A percentile compares a stretch with the other conserved stretches of the same genome.
These are phyloP conservation scores for Suillus weaverae DNA, from an alignment of 768 basidiomycete species.

Conservation along the genomic window DNA sequence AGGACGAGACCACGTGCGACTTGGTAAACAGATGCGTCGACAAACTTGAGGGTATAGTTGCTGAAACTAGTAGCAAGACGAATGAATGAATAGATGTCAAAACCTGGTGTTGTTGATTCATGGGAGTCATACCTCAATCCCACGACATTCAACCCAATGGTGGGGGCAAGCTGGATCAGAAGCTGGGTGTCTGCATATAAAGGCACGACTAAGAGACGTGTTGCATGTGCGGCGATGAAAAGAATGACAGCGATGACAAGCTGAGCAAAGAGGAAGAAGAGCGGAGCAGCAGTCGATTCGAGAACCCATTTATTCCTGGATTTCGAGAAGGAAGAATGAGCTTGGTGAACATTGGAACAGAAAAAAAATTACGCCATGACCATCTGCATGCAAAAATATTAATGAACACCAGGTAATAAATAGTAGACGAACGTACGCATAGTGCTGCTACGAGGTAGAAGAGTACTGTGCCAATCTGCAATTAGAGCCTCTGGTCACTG, in stretches of 20 bases:
- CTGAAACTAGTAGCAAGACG: conserved; percentile 58
- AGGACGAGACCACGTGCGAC: conserved; percentile 92
- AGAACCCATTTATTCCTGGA: conserved; percentile 90
- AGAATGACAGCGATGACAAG: conserved; percentile 77
- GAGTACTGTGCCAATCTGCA: conserved; percentile 68
- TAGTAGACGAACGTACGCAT: conserved; percentile 54
- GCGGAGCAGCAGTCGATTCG: conserved; percentile 66
- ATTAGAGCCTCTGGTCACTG: conserved; percentile 1
- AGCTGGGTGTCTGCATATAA: conserved; percentile 62
- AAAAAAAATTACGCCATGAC: conserved; percentile 69
- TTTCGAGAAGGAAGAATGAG: not conserved
- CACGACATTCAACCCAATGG: conserved; percentile 75
- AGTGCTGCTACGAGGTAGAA: conserved; percentile 92
- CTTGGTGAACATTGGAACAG: conserved; percentile 22
- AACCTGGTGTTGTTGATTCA: not conserved
- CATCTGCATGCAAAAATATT: conserved; percentile 53
- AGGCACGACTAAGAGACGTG: conserved; percentile 67
- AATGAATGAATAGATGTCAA: not conserved
- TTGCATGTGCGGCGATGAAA: conserved; percentile 60
- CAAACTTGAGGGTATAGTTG: conserved; percentile 90
- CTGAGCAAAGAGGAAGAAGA: conserved; percentile 87
- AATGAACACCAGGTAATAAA: conserved; percentile 6
- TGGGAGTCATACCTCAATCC: conserved; percentile 66
- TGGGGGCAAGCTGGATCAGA: conserved; percentile 72
- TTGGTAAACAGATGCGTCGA: conserved; percentile 94